Evolutionary conservation across 1,284 basidiomycete species (phyloP).

Genomic region (Calocybe gambosa): DNA sequence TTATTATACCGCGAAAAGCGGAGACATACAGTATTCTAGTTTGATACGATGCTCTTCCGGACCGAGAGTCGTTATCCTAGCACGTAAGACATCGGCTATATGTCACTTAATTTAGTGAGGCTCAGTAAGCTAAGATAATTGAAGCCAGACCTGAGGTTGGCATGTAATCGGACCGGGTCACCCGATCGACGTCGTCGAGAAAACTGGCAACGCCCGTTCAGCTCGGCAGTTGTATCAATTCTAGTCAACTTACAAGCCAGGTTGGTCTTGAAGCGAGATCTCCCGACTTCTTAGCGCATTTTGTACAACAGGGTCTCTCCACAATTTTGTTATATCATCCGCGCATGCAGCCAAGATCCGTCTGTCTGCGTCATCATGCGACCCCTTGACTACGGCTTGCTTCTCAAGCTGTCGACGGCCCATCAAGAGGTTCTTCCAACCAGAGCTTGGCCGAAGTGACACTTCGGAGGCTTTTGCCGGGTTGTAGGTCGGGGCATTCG

Average conservation of each 20-base stretch:
- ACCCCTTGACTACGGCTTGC: slow-evolving; percentile 21
- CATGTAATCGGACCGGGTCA: slow-evolving; percentile 43
- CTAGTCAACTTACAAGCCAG: slow-evolving; percentile 49
- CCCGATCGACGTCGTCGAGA: slow-evolving; percentile 45
- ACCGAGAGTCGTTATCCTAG: slow-evolving; percentile 57
- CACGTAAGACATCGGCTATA: slow-evolving; percentile 56
- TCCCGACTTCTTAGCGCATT: slow-evolving; percentile 33
- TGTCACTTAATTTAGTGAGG: slow-evolving; percentile 6
- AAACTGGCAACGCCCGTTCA: slow-evolving; percentile 37
- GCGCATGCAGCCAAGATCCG: slow-evolving; percentile 48
- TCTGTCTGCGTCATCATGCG: slow-evolving; percentile 30
- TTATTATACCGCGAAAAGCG: slow-evolving; percentile 4
- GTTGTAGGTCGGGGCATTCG: slow-evolving; percentile 23
- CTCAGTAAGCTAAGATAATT: not conserved
- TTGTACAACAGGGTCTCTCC: slow-evolving; percentile 40
- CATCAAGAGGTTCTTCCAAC: slow-evolving; percentile 40
- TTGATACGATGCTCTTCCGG: slow-evolving; percentile 56
- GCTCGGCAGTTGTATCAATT: not conserved
- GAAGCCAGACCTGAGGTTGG: slow-evolving; percentile 39
- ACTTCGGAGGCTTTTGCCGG: slow-evolving; percentile 42
- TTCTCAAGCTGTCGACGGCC: slow-evolving; percentile 22
- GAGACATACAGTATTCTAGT: slow-evolving; percentile 33
- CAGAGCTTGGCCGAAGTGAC: slow-evolving; percentile 39
- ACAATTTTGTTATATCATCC: slow-evolving; percentile 48
- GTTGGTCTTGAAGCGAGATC: slow-evolving; percentile 45